A percentile compares a stretch with the other conserved stretches of the same genome.
phyloP scores from a whole-genome alignment of 352 stramenopile species.

The Phytopythium delawarense region DNA sequence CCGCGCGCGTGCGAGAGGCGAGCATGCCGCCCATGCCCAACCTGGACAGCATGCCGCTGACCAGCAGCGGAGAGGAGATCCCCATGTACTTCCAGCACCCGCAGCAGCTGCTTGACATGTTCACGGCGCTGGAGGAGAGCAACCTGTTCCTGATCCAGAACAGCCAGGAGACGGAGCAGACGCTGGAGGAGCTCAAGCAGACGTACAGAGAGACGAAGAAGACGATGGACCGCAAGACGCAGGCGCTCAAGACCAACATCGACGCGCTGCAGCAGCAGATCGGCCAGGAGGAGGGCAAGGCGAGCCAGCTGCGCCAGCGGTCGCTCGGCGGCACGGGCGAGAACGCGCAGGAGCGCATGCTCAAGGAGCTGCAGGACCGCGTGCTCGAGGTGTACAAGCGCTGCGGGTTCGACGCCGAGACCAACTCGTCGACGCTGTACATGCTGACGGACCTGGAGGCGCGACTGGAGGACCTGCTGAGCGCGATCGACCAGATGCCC shows the following conservation, averaged over 20 bases:
- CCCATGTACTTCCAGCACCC: conserved; percentile 95
- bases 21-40: conserved; percentile 61
- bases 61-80: conserved; percentile 87
- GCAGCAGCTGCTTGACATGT: conserved; percentile 92
- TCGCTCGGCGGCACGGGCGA: conserved; percentile 70
- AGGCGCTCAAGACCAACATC: conserved; percentile 86
- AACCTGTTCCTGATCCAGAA: conserved; percentile 97
- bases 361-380: conserved; percentile 87
- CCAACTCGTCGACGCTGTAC: conserved; percentile 89
- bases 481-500: conserved; percentile 90
- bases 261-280: conserved; percentile 90
- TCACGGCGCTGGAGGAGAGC: conserved; percentile 91
- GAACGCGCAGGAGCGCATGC: conserved; percentile 86
- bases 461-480: conserved; percentile 89
- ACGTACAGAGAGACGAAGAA: conserved; percentile 89
- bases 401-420: conserved; percentile 91
- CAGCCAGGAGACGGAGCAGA: conserved; percentile 93
- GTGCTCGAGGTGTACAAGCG: conserved; percentile 89
- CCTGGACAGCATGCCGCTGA: conserved; percentile 53
- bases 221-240: conserved; percentile 86
- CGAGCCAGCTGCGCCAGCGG: conserved; percentile 61
- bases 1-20: conserved; percentile 33
- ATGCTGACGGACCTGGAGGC: conserved; percentile 93
- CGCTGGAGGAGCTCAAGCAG: conserved; percentile 93
- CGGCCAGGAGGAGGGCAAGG: conserved; percentile 76